Base-by-base conservation (phyloP, 345 rosid genomes). In the Schrenkiella parvula region DNA sequence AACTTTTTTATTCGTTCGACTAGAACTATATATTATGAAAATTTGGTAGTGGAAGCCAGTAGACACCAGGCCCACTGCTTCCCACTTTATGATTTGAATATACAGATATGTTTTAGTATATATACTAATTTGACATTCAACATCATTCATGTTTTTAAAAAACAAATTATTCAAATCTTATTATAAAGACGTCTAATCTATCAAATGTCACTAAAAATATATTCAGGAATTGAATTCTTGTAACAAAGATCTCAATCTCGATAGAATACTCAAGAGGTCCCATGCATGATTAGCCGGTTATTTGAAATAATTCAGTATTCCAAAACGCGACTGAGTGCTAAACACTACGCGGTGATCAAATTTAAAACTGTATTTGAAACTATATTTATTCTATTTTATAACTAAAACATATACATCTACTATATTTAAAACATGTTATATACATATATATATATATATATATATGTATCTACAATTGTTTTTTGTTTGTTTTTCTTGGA, bases 21-120 rank as follows among this genome's bases (percentile, higher is more conserved):
- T 60, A 44, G 61, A 34, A 74, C 19, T 66, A 48, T 48, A 69
- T 46, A 68, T 68, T 60, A 68, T 23, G 50, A 28, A 68, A 73
- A 53, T 10, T 44, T 14, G 51, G 9, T 75, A 75, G 74, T 75
- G 74, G 79, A 68, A 75, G 74, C 79, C 79, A 62, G 79, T 75
- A 62, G 70, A 68, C 11, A 34, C 61, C 32, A 44, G 70, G 57
- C 70, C 79, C 74, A 53, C 79, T 68, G 41, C 32, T 68, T 18
- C 68, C 43, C 32, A 68, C 79, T 75, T 53, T 75, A 54, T 71
- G 64, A 77, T 48, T 64, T 77, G 67, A 56, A 64, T 77, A 77
- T 77, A 56, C 75, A 70, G 32, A 44, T 56, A 48, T 56, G 42
- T 48, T 71, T 38, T 70, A 64, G 50, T 50, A 55, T 65, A 77